phyloP scores from a whole-genome alignment of 352 stramenopile genomes.

The Aphanomyces invadans region DNA sequence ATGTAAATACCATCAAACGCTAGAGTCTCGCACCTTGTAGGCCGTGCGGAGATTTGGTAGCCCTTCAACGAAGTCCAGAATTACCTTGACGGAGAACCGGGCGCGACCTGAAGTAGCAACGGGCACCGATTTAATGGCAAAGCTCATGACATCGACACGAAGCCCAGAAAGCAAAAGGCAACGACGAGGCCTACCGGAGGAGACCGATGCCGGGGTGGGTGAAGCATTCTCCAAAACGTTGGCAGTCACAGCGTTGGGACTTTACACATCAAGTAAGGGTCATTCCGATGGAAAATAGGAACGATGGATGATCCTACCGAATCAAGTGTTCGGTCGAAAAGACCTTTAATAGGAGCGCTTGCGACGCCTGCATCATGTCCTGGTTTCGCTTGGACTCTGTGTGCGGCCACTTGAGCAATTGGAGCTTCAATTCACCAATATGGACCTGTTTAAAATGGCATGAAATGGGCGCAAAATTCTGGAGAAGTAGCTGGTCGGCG shows the following conservation, averaged over 20 bases:
- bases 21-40: no score
- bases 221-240: no score
- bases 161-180: no score
- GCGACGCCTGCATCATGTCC: neutral
- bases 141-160: no score
- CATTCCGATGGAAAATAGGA: no score
- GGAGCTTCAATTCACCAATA: neutral
- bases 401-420: conserved; percentile 10
- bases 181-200: no score
- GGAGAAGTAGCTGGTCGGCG: no score
- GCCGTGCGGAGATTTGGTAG: neutral
- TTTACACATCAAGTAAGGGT: no score
- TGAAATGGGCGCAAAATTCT: neutral
- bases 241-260: no score
- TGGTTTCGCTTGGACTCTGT: neutral
- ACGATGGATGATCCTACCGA: no score
- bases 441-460: neutral
- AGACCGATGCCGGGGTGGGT: no score
- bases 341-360: neutral
- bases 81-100: neutral
- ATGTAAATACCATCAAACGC: neutral
- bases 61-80: neutral
- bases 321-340: conserved; percentile 7
- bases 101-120: neutral
- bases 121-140: no score